Conservation (phyloP, 2,329 filamentous ascomycete genomes). For the Exophiala mesophila region DNA sequence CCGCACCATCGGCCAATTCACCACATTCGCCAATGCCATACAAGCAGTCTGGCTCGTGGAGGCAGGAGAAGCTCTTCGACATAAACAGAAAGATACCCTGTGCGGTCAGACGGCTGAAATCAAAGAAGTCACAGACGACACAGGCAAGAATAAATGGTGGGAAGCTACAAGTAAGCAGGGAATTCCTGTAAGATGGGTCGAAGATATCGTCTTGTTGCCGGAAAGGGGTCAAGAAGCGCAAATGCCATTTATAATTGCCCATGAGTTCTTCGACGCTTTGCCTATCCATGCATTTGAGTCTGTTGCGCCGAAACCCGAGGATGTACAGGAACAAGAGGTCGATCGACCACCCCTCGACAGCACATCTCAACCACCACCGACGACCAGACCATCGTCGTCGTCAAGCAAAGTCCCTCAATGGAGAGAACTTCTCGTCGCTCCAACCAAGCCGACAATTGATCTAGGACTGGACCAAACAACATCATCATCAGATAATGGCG, state of each 20-base stretch:
- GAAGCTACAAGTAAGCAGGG: slow-evolving; percentile 71
- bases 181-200: slow-evolving; percentile 68
- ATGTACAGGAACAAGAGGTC: slow-evolving; percentile 35
- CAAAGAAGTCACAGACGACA: slow-evolving; percentile 47
- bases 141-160: slow-evolving; percentile 50
- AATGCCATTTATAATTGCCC: slow-evolving; percentile 88
- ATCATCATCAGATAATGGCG: too few species aligned
- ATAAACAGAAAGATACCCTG: slow-evolving; percentile 73
- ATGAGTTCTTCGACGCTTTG: slow-evolving; percentile 97
- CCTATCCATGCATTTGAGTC: slow-evolving; percentile 94
- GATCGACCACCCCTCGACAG: slow-evolving; percentile 42
- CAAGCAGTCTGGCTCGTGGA: slow-evolving; percentile 92
- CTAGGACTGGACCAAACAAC: not conserved
- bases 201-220: slow-evolving; percentile 80
- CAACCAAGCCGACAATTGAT: slow-evolving; percentile 54
- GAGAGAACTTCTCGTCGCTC: slow-evolving; percentile 76
- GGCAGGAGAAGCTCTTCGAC: slow-evolving; percentile 73
- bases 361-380: slow-evolving; percentile 35
- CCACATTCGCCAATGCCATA: slow-evolving; percentile 67
- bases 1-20: slow-evolving; percentile 79
- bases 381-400: slow-evolving; percentile 36
- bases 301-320: slow-evolving; percentile 48
- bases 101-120: slow-evolving; percentile 70
- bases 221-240: slow-evolving; percentile 62
- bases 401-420: slow-evolving; percentile 56